Base-by-base conservation (phyloP, 2,329 filamentous ascomycete genomes). In the Lanzia echinophila region DNA sequence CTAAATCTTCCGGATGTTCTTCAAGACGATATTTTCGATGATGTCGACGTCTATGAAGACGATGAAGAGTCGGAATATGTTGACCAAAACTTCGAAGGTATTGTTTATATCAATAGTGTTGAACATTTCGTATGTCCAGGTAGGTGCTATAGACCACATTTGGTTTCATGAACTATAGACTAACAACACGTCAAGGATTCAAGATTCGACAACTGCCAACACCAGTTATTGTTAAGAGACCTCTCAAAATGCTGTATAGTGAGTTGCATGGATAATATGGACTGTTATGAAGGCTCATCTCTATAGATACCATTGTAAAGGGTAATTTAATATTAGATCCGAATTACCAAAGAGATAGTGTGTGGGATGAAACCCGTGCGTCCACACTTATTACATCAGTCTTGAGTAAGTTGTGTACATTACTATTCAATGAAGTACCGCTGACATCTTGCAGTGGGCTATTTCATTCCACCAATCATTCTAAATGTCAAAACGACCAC, bases 381-480 rank as follows among this genome's bases (percentile, higher is more conserved):
- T 65, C 62, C 19, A 48, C 59, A 28, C 53, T 68, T 3, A 64
- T 69, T 43, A 60, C 56, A 24, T 69, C 65, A 12, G 59, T 68
- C 13, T 56, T 68, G 17, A 64, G 63, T 66, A 58, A 44, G 57
- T 28, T 28, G 8, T 28, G 8, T 28, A 28, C 13, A 48, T 22
- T 50, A 36, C 54, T 3, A 52, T 53, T 20, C 24, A 28, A 33
- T 42, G 3, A n/a, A 38, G 17, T 28, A 34, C 38, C 17, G 24
- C 53, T 61, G 48, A 60, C 51, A 28, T 17, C 41, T 20, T 47
- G n/a, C 50, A 67, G 65, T 64, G 59, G 64, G 63, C 10, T 65
- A 65, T 51, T 67, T 76, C 47, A 70, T 76, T 28, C 74, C 75
- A 12, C 74, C 74, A 2, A 70, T 77, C 6, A 75, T 76, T 42